Evolutionary conservation across 306 rosid genomes (phyloP).

Genomic region (peach (Prunus persica)): DNA sequence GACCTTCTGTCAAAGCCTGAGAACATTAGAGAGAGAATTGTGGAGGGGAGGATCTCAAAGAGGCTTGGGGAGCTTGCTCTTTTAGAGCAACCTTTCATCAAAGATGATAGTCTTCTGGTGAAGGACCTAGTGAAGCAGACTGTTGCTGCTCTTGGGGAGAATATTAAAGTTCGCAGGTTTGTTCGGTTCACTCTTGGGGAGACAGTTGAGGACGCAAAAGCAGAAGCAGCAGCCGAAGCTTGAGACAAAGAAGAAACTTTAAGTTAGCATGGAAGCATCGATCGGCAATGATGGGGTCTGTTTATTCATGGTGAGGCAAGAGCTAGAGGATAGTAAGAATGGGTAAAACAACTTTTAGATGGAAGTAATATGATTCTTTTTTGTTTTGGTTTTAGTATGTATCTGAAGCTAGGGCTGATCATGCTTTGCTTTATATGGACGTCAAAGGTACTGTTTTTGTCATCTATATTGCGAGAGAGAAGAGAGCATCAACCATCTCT

Average conservation of each 20-base stretch:
- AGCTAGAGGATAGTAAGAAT: not conserved
- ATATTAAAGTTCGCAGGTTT: slow-evolving; percentile 86
- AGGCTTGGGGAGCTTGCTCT: slow-evolving; percentile 94
- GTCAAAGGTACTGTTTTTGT: slow-evolving; percentile 26
- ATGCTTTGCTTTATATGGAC: slow-evolving; percentile 6
- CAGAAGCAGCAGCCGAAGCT: slow-evolving; percentile 26
- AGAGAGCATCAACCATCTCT: slow-evolving; percentile 27
- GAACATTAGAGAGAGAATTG: slow-evolving; percentile 87
- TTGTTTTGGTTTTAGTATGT: slow-evolving; percentile 22
- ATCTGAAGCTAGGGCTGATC: slow-evolving; percentile 31
- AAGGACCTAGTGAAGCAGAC: slow-evolving; percentile 95
- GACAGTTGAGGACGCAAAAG: slow-evolving; percentile 35
- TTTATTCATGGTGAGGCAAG: not conserved
- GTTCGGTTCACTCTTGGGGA: slow-evolving; percentile 86
- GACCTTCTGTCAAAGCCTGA: slow-evolving; percentile 85
- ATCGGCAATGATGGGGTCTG: not conserved
- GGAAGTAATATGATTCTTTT: slow-evolving; percentile 29
- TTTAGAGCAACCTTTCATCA: slow-evolving; percentile 87
- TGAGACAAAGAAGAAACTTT: slow-evolving; percentile 23
- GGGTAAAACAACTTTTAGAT: slow-evolving; percentile 30
- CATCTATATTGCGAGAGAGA: slow-evolving; percentile 40
- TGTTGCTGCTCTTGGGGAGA: slow-evolving; percentile 98
- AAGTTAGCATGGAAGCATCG: not conserved
- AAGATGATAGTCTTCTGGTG: slow-evolving; percentile 74
- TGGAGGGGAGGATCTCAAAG: slow-evolving; percentile 92